Conservation (phyloP, 2,329 filamentous ascomycete genomes). For the Colletotrichum australisinense region DNA sequence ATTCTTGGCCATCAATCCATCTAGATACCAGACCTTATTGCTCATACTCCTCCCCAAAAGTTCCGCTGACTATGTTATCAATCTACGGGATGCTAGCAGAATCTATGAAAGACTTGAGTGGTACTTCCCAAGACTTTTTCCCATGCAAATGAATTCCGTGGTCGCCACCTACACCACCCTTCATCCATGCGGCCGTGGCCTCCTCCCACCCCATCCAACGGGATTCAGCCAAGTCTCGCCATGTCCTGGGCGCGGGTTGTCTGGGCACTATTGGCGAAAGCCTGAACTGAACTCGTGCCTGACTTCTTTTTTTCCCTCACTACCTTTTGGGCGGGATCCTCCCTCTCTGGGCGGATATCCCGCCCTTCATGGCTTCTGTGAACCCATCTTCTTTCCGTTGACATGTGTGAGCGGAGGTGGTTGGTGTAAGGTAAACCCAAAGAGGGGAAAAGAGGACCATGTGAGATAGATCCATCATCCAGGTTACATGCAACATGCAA, state of each 20-base stretch:
- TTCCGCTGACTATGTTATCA: background rate
- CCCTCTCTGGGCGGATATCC: background rate
- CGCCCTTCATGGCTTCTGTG: background rate
- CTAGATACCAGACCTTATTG: background rate
- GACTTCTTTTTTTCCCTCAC: background rate
- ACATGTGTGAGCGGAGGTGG: conserved; percentile 17
- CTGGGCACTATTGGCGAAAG: background rate
- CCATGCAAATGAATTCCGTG: background rate
- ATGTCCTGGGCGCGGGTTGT: conserved; percentile 4
- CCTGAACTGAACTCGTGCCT: background rate
- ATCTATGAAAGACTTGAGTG: background rate
- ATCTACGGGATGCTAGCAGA: background rate
- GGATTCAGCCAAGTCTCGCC: background rate
- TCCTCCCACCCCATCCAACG: background rate
- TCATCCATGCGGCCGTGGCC: background rate
- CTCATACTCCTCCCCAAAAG: background rate
- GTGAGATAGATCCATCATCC: background rate
- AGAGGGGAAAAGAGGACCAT: background rate
- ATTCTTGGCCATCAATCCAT: background rate
- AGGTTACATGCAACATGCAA: background rate
- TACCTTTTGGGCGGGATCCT: background rate
- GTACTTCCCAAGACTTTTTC: conserved; percentile 12
- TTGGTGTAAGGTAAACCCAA: conserved; percentile 5
- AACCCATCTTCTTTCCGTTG: background rate
- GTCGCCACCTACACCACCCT: conserved; percentile 24